These are phyloP conservation scores for Reticulomyxa filosa DNA, from an alignment of 78 protist species.

Conservation along the genomic window DNA sequence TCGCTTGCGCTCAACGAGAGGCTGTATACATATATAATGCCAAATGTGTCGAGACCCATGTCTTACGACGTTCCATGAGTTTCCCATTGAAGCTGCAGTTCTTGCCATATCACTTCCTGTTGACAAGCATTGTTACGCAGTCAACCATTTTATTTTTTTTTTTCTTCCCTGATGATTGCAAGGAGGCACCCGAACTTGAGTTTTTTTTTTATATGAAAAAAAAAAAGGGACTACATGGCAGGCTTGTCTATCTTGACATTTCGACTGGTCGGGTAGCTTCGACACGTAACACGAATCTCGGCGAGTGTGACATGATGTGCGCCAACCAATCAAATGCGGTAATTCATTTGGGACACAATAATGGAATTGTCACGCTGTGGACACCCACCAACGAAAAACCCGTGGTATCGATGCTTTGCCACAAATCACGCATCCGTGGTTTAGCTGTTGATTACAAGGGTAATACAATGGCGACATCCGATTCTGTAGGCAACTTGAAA, in stretches of 20 bases:
- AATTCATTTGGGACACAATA: slow-evolving; percentile 40
- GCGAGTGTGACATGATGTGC: slow-evolving; percentile 17
- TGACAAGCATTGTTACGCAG: too few relatives aligned
- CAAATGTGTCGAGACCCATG: too few relatives aligned
- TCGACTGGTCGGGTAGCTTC: slow-evolving; percentile 41
- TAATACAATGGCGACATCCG: slow-evolving; percentile 38
- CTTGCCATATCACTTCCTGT: too few relatives aligned
- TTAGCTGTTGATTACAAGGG: slow-evolving; percentile 42
- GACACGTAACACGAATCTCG: slow-evolving; percentile 19
- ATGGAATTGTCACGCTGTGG: slow-evolving; percentile 65
- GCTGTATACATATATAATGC: too few relatives aligned
- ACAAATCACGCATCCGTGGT: slow-evolving; percentile 26
- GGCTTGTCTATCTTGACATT: slow-evolving; percentile 26
- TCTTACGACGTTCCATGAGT: too few relatives aligned
- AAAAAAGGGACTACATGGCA: too few relatives aligned
- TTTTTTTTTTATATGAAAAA: too few relatives aligned
- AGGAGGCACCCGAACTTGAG: too few relatives aligned
- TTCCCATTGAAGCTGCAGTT: too few relatives aligned
- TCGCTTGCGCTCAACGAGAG: too few relatives aligned
- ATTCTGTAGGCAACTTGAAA: slow-evolving; percentile 43
- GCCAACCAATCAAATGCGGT: slow-evolving; percentile 68
- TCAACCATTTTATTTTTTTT: too few relatives aligned
- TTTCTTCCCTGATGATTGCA: too few relatives aligned
- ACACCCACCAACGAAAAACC: slow-evolving; percentile 49
- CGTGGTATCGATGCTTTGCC: slow-evolving; percentile 49